These are phyloP conservation scores for Syzygium jambos DNA, from an alignment of 345 rosid species.

Conservation along the genomic window DNA sequence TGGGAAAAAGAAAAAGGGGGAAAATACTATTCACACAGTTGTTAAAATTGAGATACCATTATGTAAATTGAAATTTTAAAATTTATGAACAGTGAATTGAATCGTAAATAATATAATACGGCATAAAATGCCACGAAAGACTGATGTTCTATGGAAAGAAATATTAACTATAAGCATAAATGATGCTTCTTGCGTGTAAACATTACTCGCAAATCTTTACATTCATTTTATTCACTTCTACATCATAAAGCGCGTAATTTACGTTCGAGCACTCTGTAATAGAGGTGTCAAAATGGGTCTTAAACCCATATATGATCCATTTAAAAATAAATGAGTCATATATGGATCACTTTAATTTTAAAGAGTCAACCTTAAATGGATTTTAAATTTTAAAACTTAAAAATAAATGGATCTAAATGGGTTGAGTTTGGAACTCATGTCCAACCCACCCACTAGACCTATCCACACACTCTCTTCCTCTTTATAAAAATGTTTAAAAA, in stretches of 20 bases:
- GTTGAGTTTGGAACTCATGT: too few relatives aligned
- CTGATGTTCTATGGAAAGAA: background rate
- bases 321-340: too few relatives aligned
- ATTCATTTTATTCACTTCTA: accelerated
- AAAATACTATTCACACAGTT: background rate
- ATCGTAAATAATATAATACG: background rate
- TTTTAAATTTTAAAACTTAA: too few relatives aligned
- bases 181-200: background rate
- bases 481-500: too few relatives aligned
- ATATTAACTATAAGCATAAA: background rate
- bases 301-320: too few relatives aligned
- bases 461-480: too few relatives aligned
- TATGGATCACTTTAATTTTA: too few relatives aligned
- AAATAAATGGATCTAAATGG: too few relatives aligned
- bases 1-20: background rate
- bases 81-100: background rate
- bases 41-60: accelerated
- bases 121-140: background rate
- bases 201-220: background rate
- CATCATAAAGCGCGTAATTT: background rate
- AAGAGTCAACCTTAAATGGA: too few relatives aligned
- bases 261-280: background rate
- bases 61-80: accelerated
- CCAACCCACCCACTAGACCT: too few relatives aligned
- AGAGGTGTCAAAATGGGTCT: too few relatives aligned